phyloP scores from a whole-genome alignment of 106 monocot genomes.

The Phalaenopsis equestris region DNA sequence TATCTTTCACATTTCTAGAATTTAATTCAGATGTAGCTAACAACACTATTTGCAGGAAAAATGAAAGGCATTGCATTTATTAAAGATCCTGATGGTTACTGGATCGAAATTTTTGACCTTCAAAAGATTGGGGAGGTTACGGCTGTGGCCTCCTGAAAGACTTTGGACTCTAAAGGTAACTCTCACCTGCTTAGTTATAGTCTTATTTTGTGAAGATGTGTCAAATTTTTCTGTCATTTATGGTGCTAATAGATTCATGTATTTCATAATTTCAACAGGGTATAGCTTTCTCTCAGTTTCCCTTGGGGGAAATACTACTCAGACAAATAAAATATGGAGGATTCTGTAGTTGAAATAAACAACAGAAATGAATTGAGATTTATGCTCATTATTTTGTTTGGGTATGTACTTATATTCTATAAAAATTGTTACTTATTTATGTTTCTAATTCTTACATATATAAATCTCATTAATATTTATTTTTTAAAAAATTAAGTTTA shows the following conservation, averaged over 20 bases:
- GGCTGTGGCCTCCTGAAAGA: conserved; percentile 39
- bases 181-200: background rate
- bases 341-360: too few species aligned
- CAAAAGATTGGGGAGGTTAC: conserved; percentile 51
- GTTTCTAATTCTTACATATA: too few species aligned
- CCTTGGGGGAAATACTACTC: too few species aligned
- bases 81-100: conserved; percentile 99
- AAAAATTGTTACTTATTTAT: too few species aligned
- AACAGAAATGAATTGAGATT: too few species aligned
- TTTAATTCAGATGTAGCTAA: background rate
- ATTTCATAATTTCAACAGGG: background rate
- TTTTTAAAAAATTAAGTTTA: too few species aligned
- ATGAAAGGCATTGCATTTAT: conserved; percentile 97
- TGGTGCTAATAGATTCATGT: background rate
- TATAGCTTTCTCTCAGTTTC: too few species aligned
- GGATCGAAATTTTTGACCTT: conserved; percentile 97
- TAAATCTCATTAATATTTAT: too few species aligned
- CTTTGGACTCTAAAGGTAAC: background rate
- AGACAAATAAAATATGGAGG: too few species aligned
- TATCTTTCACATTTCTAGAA: background rate
- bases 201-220: background rate
- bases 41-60: conserved; percentile 50
- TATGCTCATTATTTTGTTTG: too few species aligned
- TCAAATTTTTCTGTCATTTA: background rate
- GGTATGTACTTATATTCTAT: too few species aligned